A percentile compares a stretch with the other conserved stretches of the same genome.
Evolutionary conservation across 1,284 basidiomycete genomes (phyloP).

Genomic region (Sporisorium graminicola): DNA sequence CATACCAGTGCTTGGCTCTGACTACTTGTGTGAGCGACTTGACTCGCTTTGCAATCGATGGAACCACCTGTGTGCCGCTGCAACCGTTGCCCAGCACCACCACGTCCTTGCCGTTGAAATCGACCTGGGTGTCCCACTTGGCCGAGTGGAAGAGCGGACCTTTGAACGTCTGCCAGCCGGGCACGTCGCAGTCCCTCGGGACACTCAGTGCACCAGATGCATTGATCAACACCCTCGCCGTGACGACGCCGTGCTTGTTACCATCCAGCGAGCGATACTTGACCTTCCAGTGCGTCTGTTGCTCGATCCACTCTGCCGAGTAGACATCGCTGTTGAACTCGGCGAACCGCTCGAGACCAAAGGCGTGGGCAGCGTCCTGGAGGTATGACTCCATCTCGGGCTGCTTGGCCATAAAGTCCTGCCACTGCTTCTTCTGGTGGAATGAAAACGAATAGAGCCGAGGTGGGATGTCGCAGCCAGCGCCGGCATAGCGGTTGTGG

Average conservation of each 20-base stretch:
- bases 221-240: slow-evolving; percentile 36
- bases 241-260: slow-evolving; percentile 18
- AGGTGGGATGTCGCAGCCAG: slow-evolving; percentile 54
- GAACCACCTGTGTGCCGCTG: slow-evolving; percentile 60
- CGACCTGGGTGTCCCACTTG: slow-evolving; percentile 62
- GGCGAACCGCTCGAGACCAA: slow-evolving; percentile 28
- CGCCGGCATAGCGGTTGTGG: slow-evolving; percentile 52
- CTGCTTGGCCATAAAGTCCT: slow-evolving; percentile 32
- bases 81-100: slow-evolving; percentile 66
- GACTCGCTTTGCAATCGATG: slow-evolving; percentile 31
- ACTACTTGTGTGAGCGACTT: slow-evolving; percentile 46
- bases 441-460: slow-evolving; percentile 56
- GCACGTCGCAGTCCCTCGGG: slow-evolving; percentile 46
- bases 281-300: slow-evolving; percentile 47
- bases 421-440: slow-evolving; percentile 39
- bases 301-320: slow-evolving; percentile 41
- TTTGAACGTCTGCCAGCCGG: slow-evolving; percentile 46
- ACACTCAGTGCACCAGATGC: slow-evolving; percentile 44
- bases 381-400: slow-evolving; percentile 51
- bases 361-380: slow-evolving; percentile 29
- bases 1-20: slow-evolving; percentile 53
- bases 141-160: slow-evolving; percentile 65
- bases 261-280: slow-evolving; percentile 14
- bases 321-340: slow-evolving; percentile 41
- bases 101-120: slow-evolving; percentile 60